Conservation (phyloP, 148 eudicot genomes). For the Fagopyrum homotropicum region DNA sequence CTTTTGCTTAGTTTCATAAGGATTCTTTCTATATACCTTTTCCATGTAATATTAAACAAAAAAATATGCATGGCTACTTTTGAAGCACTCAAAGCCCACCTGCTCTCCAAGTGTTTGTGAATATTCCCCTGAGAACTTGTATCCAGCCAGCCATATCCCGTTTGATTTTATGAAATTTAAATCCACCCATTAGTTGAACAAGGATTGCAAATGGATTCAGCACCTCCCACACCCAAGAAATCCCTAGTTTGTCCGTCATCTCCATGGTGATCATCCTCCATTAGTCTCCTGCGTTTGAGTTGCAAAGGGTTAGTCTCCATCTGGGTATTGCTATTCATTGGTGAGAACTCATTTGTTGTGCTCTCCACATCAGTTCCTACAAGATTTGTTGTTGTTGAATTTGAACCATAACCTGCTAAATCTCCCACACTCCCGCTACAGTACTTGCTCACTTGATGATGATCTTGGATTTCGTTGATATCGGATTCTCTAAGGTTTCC, state of each 20-base stretch:
- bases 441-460: background rate
- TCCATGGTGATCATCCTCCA: background rate
- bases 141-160: background rate
- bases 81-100: constrained; percentile 2
- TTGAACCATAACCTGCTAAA: background rate
- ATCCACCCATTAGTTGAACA: constrained; percentile 10
- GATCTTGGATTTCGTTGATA: background rate
- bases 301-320: background rate
- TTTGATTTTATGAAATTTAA: background rate
- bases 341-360: constrained; percentile 12
- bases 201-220: background rate
- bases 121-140: constrained; percentile 4
- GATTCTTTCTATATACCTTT: background rate
- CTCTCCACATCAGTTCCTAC: constrained; percentile 14
- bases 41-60: constrained; percentile 1
- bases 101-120: background rate
- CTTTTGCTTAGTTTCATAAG: background rate
- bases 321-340: constrained; percentile 4
- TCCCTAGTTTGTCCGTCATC: constrained; percentile 10
- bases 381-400: background rate
- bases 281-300: background rate
- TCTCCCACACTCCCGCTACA: background rate
- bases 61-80: background rate
- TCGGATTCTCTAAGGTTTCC: no score
- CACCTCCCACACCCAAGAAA: constrained; percentile 11